Evolutionary conservation across 306 rosid species (phyloP).

Genomic region (Astragalus glycyphyllos): DNA sequence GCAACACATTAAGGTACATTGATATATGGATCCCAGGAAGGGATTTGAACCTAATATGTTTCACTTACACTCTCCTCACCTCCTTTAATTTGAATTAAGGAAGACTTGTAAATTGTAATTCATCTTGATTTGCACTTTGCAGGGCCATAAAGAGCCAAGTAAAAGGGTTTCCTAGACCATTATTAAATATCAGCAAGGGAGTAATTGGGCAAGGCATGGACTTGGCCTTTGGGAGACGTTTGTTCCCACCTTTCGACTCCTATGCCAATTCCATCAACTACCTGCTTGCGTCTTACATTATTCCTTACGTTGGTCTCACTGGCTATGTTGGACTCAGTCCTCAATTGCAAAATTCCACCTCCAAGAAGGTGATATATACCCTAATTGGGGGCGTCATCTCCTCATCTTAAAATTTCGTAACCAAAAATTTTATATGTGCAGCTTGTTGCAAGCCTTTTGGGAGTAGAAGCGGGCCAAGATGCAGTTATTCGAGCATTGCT

Average conservation of each 20-base stretch:
- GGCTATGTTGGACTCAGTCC: constrained; percentile 84
- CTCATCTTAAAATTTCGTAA: too few species aligned
- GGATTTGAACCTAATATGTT: too few species aligned
- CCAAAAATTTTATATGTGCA: too few species aligned
- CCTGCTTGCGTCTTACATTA: constrained; percentile 69
- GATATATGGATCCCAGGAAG: too few species aligned
- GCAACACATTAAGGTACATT: too few species aligned
- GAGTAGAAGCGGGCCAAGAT: constrained; percentile 72
- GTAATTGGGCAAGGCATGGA: constrained; percentile 59
- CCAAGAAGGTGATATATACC: constrained; percentile 49
- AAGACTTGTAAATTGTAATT: too few species aligned
- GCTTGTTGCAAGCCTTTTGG: constrained; percentile 68
- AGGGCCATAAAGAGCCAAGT: constrained; percentile 69
- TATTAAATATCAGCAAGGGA: constrained; percentile 57
- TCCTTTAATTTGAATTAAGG: too few species aligned
- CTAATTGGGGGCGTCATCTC: too few species aligned
- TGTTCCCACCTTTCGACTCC: constrained; percentile 73
- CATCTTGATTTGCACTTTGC: too few species aligned
- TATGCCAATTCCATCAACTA: constrained; percentile 63
- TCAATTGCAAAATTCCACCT: constrained; percentile 42
- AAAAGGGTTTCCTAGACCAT: constrained; percentile 76
- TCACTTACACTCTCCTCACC: too few species aligned
- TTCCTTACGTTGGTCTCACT: constrained; percentile 91
- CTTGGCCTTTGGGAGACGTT: constrained; percentile 52
- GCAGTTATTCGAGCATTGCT: constrained; percentile 58